These are phyloP conservation scores for Tetrapisispora namnaoensis DNA, from an alignment of 805 yeast genomes.

Conservation along the genomic window DNA sequence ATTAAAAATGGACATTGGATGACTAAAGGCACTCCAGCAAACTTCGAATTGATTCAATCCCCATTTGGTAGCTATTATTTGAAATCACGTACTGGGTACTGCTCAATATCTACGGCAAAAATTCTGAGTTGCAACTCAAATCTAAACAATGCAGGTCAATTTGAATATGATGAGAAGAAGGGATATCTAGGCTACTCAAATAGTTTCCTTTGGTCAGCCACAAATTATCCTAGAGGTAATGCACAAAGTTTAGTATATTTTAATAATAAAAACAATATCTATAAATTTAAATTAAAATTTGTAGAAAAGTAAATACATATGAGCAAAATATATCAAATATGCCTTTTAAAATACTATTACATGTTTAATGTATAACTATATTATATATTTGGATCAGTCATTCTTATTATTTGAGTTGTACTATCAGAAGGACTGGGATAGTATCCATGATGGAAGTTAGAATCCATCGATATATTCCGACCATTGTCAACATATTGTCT, in stretches of 20 bases:
- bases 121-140: slow-evolving; percentile 29
- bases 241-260: slow-evolving; percentile 39
- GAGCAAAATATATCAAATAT: background rate
- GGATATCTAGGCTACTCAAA: slow-evolving; percentile 54
- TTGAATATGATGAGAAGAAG: slow-evolving; percentile 39
- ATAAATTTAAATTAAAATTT: slow-evolving; percentile 32
- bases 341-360: background rate
- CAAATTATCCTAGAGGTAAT: slow-evolving; percentile 33
- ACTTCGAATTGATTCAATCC: slow-evolving; percentile 47
- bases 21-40: slow-evolving; percentile 73
- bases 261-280: slow-evolving; percentile 29
- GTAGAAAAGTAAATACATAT: slow-evolving; percentile 7
- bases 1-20: slow-evolving; percentile 86
- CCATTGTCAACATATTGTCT: background rate
- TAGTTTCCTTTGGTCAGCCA: slow-evolving; percentile 49
- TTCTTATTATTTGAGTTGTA: slow-evolving; percentile 4
- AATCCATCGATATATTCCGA: background rate
- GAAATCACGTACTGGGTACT: slow-evolving; percentile 62
- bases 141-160: slow-evolving; percentile 40
- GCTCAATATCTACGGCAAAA: slow-evolving; percentile 38
- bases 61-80: slow-evolving; percentile 67
- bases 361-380: background rate
- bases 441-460: background rate
- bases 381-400: slow-evolving; percentile 3
- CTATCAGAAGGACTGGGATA: slow-evolving; percentile 2